Conservation (phyloP, 345 rosid genomes). For the Linum lewisii region DNA sequence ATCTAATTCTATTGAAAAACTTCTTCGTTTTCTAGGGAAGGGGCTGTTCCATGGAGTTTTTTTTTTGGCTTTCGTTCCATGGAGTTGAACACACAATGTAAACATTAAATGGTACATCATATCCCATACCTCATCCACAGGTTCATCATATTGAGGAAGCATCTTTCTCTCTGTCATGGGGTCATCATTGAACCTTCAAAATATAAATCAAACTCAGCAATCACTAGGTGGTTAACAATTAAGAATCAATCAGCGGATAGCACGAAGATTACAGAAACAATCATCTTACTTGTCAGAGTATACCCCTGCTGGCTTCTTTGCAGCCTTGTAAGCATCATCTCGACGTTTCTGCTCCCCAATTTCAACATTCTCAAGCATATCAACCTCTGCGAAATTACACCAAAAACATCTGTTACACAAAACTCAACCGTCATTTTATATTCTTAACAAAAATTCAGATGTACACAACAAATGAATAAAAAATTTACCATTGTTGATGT, state of each 20-base stretch:
- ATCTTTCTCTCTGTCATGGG: conserved; percentile 65
- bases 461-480: not conserved
- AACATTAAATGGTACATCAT: no score
- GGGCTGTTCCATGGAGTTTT: no score
- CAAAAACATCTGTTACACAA: conserved; percentile 31
- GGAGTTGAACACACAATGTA: no score
- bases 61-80: no score
- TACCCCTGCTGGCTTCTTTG: conserved; percentile 72
- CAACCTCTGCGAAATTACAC: conserved; percentile 55
- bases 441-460: not conserved
- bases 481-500: conserved; percentile 66
- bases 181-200: conserved; percentile 74
- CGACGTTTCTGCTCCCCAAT: conserved; percentile 96
- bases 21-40: no score
- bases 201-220: conserved; percentile 7
- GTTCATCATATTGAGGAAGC: conserved; percentile 91
- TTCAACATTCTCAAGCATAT: conserved; percentile 97
- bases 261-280: not conserved
- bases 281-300: conserved; percentile 77
- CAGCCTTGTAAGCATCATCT: conserved; percentile 77
- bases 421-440: conserved; percentile 16
- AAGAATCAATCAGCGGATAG: not conserved
- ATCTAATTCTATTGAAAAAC: not conserved
- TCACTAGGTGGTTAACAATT: not conserved
- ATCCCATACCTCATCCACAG: conserved; percentile 60